Evolutionary conservation across 306 rosid species (phyloP).

Genomic region (Abrus precatorius): DNA sequence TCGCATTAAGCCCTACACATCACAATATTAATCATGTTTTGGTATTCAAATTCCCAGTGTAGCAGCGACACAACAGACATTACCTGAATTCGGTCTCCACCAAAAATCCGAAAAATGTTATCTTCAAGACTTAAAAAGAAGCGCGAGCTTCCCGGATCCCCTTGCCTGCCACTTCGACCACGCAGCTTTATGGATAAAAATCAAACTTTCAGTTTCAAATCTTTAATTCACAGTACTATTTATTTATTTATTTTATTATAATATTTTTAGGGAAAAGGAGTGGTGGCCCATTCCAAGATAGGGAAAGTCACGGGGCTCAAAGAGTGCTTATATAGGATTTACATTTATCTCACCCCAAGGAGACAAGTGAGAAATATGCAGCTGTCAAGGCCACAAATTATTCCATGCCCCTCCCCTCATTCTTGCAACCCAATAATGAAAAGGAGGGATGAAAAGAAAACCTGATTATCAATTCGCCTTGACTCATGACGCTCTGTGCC

Average conservation of each 20-base stretch:
- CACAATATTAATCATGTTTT: constrained; percentile 38
- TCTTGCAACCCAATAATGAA: constrained; percentile 34
- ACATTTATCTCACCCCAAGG: too few species aligned
- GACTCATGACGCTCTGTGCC: constrained; percentile 99
- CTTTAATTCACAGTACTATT: constrained; percentile 25
- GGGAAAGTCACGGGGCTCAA: too few species aligned
- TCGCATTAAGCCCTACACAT: constrained; percentile 86
- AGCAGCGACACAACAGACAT: constrained; percentile 46
- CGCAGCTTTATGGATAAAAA: constrained; percentile 70
- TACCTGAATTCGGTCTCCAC: constrained; percentile 98
- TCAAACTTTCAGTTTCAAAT: constrained; percentile 38
- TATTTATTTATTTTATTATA: too few species aligned
- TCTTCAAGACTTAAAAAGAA: constrained; percentile 98
- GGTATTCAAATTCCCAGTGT: constrained; percentile 29
- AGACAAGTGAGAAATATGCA: constrained; percentile 17
- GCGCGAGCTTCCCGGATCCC: constrained; percentile 98
- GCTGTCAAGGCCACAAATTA: constrained; percentile 8
- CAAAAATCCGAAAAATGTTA: constrained; percentile 94
- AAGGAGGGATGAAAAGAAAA: constrained; percentile 48
- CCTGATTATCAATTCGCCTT: constrained; percentile 97
- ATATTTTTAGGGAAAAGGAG: too few species aligned
- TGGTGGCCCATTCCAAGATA: too few species aligned
- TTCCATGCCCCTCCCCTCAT: background rate
- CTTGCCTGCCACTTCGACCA: constrained; percentile 97
- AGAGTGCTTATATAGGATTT: too few species aligned